These are phyloP conservation scores for Orbilia javanica DNA, from an alignment of 2,329 filamentous ascomycete genomes.

Conservation along the genomic window DNA sequence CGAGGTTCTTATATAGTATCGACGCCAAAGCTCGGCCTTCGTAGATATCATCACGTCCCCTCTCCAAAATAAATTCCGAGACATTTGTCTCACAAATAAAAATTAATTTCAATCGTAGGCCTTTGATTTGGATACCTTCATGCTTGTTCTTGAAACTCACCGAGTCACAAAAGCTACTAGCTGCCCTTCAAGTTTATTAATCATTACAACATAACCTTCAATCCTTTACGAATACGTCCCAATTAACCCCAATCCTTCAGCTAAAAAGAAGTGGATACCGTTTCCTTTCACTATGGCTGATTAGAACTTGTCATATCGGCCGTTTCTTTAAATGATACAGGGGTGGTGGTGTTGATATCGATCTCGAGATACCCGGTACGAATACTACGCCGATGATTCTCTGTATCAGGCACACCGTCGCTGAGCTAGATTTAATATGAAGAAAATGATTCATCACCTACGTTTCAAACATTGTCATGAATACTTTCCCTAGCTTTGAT, in stretches of 20 bases:
- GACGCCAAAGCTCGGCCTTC: neutral
- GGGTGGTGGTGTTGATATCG: neutral
- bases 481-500: neutral
- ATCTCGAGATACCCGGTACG: neutral
- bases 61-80: neutral
- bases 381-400: neutral
- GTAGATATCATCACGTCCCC: constrained; percentile 7
- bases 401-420: neutral
- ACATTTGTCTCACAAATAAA: neutral
- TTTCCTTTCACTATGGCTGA: too few species aligned
- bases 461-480: neutral
- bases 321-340: too few species aligned
- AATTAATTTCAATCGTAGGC: neutral
- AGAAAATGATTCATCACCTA: constrained; percentile 2
- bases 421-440: neutral
- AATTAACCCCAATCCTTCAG: too few species aligned
- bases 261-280: too few species aligned
- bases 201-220: too few species aligned
- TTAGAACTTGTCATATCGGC: too few species aligned
- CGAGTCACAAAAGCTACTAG: too few species aligned
- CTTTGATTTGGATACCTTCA: neutral
- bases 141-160: neutral
- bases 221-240: too few species aligned
- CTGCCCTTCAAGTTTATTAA: too few species aligned
- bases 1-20: neutral